Conservation (phyloP, 2,329 filamentous ascomycete species). For the Trichoderma atroviride region DNA sequence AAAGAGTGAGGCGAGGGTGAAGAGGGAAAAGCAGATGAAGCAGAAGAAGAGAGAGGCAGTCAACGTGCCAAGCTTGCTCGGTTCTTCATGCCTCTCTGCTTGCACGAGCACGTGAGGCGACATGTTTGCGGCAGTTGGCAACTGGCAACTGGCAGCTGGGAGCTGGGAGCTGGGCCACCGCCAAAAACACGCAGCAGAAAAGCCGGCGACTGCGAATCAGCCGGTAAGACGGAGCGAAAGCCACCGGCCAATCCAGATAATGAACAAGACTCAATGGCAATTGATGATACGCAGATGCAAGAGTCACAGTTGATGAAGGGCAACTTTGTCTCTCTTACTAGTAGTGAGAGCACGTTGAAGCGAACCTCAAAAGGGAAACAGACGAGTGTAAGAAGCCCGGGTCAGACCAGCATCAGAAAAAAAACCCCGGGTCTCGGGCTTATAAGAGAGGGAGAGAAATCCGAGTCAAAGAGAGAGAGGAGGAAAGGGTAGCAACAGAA, state of each 20-base stretch:
- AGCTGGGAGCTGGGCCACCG: conserved; percentile 10
- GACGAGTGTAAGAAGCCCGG: background rate
- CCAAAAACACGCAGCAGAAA: background rate
- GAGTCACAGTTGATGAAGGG: background rate
- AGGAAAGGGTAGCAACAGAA: background rate
- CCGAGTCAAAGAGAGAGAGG: too few species aligned
- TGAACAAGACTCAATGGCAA: background rate
- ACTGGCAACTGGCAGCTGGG: conserved; percentile 17
- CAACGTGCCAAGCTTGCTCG: background rate
- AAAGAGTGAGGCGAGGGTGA: background rate
- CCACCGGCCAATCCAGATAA: background rate
- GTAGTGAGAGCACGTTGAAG: background rate
- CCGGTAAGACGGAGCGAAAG: background rate
- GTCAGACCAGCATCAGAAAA: background rate
- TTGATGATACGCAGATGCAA: background rate
- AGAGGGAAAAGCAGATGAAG: background rate
- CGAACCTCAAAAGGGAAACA: background rate
- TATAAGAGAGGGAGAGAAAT: background rate
- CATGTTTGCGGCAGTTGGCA: conserved; percentile 11
- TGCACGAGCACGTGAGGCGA: conserved; percentile 21
- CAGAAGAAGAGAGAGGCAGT: conserved; percentile 12
- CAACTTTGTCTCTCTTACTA: background rate
- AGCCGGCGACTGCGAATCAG: background rate
- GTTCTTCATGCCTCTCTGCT: conserved; percentile 1
- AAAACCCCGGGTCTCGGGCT: background rate